Base-by-base conservation (phyloP, 2,329 filamentous ascomycete genomes). In the Aspergillus japonicus region DNA sequence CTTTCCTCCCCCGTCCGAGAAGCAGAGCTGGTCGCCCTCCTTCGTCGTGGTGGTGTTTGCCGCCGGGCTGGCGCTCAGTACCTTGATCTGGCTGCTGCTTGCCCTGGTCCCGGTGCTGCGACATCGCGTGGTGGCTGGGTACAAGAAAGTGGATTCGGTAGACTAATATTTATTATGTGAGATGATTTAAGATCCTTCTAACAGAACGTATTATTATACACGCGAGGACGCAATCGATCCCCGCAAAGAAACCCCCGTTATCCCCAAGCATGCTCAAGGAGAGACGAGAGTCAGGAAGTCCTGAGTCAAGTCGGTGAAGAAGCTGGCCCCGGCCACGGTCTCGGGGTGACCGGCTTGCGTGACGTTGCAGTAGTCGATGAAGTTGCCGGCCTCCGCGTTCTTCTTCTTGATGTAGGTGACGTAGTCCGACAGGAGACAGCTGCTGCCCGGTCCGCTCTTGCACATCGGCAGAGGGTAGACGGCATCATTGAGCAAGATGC, bases 401-500 rank as follows among this genome's bases (percentile, higher is more conserved):
- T 83, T 83, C 35, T 76, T 65, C 26, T 72, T 64, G 3, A 85
- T 69, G 47, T 83, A 78, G 33, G 72, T 64, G 4, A 69, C 73
- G 62, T 85, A 84, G 50, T 81, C 73, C 5, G 71, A 69, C 31
- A 85, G 61, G 3, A 77, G 72, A 65, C 85, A 87, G 19, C 81
- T 83, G 6, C 73, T 77, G 5, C 84, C 87, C 3, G 83, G 85
- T 0, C 83, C 86, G 62, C 75, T 77, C 62, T 80, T 77, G 71
- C 85, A 88, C 0, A 75, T 78, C 0, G 82, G 80, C 1, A 88
- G 71, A 0, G 84, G 84, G 67, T 89, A 88, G 3, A 89, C 81
- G 7, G 83, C 83, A 58, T 89, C 86, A 66, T 89, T 88, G 47
- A 89, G 76, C 11, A 81, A 76, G 52, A 89, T 80, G 16, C 86